Percentiles rank a stretch among this genome's conserved stretches.
Evolutionary conservation across 2,329 filamentous ascomycete species (phyloP).

Genomic region (Orbilia ellipsospora): DNA sequence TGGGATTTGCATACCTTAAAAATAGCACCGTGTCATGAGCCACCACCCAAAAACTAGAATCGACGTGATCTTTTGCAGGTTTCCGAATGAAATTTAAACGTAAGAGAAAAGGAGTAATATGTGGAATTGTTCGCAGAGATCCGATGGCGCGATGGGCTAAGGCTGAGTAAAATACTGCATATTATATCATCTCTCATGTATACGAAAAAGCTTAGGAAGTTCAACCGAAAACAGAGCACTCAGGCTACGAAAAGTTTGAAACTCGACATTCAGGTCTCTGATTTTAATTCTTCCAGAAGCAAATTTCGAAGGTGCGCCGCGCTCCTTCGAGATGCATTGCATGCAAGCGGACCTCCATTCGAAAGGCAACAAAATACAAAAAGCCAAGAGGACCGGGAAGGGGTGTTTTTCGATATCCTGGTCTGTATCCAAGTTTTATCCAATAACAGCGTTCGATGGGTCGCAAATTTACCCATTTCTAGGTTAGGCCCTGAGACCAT

Average conservation of each 20-base stretch:
- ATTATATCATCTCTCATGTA: not conserved
- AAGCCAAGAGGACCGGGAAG: not conserved
- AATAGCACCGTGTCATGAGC: constrained; percentile 22
- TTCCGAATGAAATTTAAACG: too few relatives aligned
- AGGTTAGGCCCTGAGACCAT: constrained; percentile 35
- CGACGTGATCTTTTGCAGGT: too few relatives aligned
- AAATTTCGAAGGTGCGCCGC: constrained; percentile 14
- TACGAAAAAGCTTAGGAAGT: too few relatives aligned
- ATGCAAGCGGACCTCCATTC: constrained; percentile 8
- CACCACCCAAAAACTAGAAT: too few relatives aligned
- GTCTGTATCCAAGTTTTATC: constrained; percentile 1
- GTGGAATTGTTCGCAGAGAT: too few relatives aligned
- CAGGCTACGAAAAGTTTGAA: too few relatives aligned
- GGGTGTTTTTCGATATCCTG: constrained; percentile 36
- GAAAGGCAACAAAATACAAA: too few relatives aligned
- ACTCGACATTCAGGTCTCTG: too few relatives aligned
- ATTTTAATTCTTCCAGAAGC: constrained; percentile 25
- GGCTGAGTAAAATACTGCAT: not conserved
- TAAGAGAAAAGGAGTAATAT: too few relatives aligned
- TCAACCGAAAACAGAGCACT: too few relatives aligned
- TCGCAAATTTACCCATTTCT: constrained; percentile 47
- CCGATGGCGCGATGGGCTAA: not conserved
- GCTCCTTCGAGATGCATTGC: constrained; percentile 41
- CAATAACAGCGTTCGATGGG: constrained; percentile 24
- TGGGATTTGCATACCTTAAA: constrained; percentile 12